Evolutionary conservation across 169 alveolate species (phyloP).

Genomic region (Eimeria acervulina): DNA sequence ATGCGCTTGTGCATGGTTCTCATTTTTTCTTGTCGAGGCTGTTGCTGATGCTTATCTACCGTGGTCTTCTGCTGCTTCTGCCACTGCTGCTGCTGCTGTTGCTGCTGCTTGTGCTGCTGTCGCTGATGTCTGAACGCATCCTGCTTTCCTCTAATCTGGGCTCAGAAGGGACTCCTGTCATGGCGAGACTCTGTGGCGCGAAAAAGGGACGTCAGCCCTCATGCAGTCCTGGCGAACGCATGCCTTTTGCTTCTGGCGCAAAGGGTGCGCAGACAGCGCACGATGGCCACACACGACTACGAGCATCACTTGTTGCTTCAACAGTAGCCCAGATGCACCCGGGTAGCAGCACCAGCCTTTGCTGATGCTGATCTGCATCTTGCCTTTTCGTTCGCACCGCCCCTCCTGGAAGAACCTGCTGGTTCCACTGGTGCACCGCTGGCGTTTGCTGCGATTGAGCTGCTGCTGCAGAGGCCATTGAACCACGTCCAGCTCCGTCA

Average conservation of each 20-base stretch:
- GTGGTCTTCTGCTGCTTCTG: not conserved
- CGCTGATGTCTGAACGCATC: slow-evolving; percentile 10
- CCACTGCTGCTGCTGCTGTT: not conserved
- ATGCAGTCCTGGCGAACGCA: slow-evolving; percentile 64
- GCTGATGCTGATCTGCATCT: not conserved
- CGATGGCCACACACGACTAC: not conserved
- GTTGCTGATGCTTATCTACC: not conserved
- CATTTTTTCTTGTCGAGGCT: not conserved
- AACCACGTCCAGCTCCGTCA: slow-evolving; percentile 68
- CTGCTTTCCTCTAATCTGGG: not conserved
- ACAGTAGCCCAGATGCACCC: not conserved
- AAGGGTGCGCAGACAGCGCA: slow-evolving; percentile 34
- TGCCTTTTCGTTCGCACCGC: not conserved
- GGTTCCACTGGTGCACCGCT: not conserved
- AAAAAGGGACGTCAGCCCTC: slow-evolving; percentile 75
- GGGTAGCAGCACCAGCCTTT: not conserved
- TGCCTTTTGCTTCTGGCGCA: slow-evolving; percentile 72
- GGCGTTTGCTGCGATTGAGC: not conserved
- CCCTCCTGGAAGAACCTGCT: not conserved
- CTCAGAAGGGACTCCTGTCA: slow-evolving; percentile 69
- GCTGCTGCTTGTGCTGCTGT: slow-evolving; percentile 11
- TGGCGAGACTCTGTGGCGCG: slow-evolving; percentile 74
- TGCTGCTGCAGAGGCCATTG: slow-evolving; percentile 60
- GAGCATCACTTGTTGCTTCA: not conserved
- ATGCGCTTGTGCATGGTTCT: not conserved